Base-by-base conservation (phyloP, 169 alveolate genomes). In the Plasmodium coatneyi region DNA sequence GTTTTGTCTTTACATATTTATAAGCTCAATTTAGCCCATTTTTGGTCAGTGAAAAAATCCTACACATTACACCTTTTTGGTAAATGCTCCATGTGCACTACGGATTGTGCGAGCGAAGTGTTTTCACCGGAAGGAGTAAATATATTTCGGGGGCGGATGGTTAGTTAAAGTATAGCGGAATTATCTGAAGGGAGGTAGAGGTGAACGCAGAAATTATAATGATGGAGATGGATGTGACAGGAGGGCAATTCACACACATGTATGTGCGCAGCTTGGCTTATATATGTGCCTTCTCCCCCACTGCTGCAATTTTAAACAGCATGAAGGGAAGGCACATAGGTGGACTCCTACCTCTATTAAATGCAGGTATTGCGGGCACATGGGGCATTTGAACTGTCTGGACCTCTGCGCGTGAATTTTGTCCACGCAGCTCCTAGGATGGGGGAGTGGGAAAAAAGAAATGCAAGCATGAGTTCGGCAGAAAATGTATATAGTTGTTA, bases 321-420 rank as follows among this genome's bases (percentile, higher is more conserved):
- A 28, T 16, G 16, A n/a, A 2, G 54, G 19, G 30, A 52, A 72
- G 25, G 39, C 60, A 16, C 34, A 9, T 2, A 5, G 12, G 39
- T 12, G 3, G 54, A 32, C 25, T 56, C 22, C 10, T 89, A 89
- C 94, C 87, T 89, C 94, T 34, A 79, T 36, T 39, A 89, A 60
- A 36, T 79, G 81, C 71, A 89, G 72, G 52, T 89, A 89, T 70
- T 89, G 87, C 4, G 94, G 94, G 19, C 94, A 89, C 94, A 89
- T 89, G 6, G 94, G 94, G 41, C 94, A 89, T 25, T 89, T 89
- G 82, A 78, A 89, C 56, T 89, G 94, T 30, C 89, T 89, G 36
- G 94, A 89, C 49, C 89, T 89, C 49, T 89, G 94, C 0, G 89
- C 89, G 76, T 89, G 94, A 43, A 89, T 89, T 89, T 89, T 89